Percentiles rank a stretch among this genome's conserved stretches.
Conservation (phyloP, 352 stramenopile genomes). For the Pythium aphanidermatum region DNA sequence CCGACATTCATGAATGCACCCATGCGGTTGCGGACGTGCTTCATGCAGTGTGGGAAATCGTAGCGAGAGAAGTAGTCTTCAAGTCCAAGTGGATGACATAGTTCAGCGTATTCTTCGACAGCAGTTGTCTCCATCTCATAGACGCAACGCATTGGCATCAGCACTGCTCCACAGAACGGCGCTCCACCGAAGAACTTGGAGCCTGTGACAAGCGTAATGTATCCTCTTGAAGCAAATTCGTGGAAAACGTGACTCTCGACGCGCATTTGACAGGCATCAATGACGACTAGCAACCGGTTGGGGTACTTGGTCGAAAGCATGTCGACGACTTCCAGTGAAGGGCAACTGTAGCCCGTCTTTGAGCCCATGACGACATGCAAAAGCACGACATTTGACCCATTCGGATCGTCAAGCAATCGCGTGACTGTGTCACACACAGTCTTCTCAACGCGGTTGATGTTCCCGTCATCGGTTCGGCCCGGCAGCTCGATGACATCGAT, state of each 20-base stretch:
- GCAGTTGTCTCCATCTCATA: conserved; percentile 73
- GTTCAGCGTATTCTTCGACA: conserved; percentile 44
- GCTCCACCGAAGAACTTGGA: conserved; percentile 87
- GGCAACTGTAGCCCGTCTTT: conserved; percentile 82
- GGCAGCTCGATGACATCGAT: conserved; percentile 61
- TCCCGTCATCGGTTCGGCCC: conserved; percentile 46
- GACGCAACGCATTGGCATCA: conserved; percentile 72
- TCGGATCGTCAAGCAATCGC: conserved; percentile 31
- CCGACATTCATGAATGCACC: conserved; percentile 70
- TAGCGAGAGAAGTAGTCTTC: conserved; percentile 83
- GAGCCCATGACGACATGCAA: conserved; percentile 82
- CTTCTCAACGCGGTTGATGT: conserved; percentile 43
- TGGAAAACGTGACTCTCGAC: conserved; percentile 52
- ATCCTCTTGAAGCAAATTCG: conserved; percentile 57
- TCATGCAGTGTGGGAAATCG: conserved; percentile 66
- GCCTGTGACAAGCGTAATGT: conserved; percentile 73
- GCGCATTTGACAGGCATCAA: conserved; percentile 87
- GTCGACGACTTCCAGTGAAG: conserved; percentile 59
- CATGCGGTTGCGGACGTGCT: conserved; percentile 45
- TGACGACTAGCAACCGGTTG: conserved; percentile 71
- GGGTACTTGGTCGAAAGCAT: conserved; percentile 44
- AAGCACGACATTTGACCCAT: conserved; percentile 59
- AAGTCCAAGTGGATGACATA: conserved; percentile 62
- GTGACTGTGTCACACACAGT: conserved; percentile 36
- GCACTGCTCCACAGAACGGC: conserved; percentile 79